Evolutionary conservation across 202 grass and related monocot genomes (phyloP), one percentile per base, ranked within the genome.

Genomic region (Setaria italica): DNA sequence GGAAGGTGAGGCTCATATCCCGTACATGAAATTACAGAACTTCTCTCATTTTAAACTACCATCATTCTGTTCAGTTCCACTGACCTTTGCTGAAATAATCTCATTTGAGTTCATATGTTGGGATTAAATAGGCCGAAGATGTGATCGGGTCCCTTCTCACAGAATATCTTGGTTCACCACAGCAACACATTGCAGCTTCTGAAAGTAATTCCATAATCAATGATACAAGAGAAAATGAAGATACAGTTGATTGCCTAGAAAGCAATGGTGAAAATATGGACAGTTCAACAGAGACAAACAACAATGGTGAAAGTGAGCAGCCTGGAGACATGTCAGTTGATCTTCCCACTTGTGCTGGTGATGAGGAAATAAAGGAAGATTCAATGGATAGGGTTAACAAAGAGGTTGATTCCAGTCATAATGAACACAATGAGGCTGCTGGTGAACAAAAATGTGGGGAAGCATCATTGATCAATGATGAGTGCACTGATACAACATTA

Each of bases 121-220:
- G 67, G 62, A 63, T 45, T 88, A 75, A 67, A 85, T 83, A 98
- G 93, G 97, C 97, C 0, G 97, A 99, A 82, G 90, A 99, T 90
- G 93, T 99, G 72, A 88, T 90, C 53, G 91, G 88, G 9, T 74
- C 97, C 86, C 86, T 99, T 80, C 94, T 99, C 13, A 96, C 80
- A 59, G 87, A 94, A 79, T 99, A 96, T 89, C 94, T 99, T 63
- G 94, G 94, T 76, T 82, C 87, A 62, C 90, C 94, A 34, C 84
- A 87, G 86, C 88, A 89, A 63, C 33, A 71, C 47, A 65, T 47
- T 69, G 39, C 34, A 66, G 80, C 58, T 82, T 87, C 88, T 79
- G 46, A 84, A 75, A 76, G 19, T 81, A 85, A 74, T 30, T 75
- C 64, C 30, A 82, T 72, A 81, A 79, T 64, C 21, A 48, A 47